Base-by-base conservation (phyloP, 768 basidiomycete species). In the Xerocomellus chrysenteron region DNA sequence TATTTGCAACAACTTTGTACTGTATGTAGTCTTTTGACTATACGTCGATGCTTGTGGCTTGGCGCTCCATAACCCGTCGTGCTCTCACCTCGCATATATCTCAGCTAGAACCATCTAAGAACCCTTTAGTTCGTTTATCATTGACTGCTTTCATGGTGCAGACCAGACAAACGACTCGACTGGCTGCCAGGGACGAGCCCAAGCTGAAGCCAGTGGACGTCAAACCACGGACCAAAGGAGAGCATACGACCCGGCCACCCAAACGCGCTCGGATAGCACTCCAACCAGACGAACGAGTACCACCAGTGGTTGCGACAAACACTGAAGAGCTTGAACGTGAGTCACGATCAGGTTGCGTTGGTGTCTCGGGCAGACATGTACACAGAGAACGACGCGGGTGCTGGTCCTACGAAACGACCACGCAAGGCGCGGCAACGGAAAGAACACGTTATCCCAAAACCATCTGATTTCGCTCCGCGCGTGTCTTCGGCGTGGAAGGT, bases 401-500 rank as follows among this genome's bases (percentile, higher is more conserved):
- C 36, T 6, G 12, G 37, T 24, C 37, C 47, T 14, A 16, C 42
- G 16, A 54, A 53, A 42, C 58, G 43, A 26, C 37, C 50, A 26
- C 62, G 47, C 36, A 62, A 52, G 24, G 36, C 19, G 8, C 52
- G 56, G 2, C 45, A 52, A 49, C 67, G 62, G 53, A 63, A 47
- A 24, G 40, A 54, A 9, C 41, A 51, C 3, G 37, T 33, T 3
- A 43, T 59, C 21, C 62, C 60, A 3, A 60, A 56, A 13, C 66
- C 65, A 12, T 69, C 63, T 10, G 74, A 73, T 52, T 75, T 71
- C 47, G 36, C 65, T 10, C 26, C 65, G 7, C 69, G 77, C 7
- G 58, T 63, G 1, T 49, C 60, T 0, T 80, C 75, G 43, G 62
- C 66, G 0, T 89, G 86, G 86, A 87, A 88, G 66, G 76, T 94